Evolutionary conservation across 2,329 filamentous ascomycete species (phyloP), one percentile per base, ranked within the genome.

Genomic region (Xylariomycetidae sp.): DNA sequence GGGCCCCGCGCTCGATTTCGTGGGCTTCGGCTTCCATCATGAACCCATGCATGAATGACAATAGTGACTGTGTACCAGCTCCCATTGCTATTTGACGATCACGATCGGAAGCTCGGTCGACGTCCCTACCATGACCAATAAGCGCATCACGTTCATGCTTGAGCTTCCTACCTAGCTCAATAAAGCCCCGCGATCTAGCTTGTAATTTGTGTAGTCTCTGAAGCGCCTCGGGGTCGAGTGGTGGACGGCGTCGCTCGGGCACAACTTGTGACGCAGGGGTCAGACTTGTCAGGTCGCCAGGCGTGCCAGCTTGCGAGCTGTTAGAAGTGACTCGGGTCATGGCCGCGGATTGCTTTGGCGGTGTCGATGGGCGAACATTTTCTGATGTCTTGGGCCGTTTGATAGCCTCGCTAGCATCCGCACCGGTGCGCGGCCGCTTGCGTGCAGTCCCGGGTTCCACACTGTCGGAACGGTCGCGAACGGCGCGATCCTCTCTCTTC

Each of bases 141-240:
- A 73, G 62, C 12, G 57, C 64, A 41, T 79, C 74, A 16, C 72
- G 69, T 10, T 66, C 59, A 40, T 76, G 73, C 58, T 79, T 79
- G 13, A 78, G 58, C 33, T 63, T 67, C 19, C 61, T 67, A 3
- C 69, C 74, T 6, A 75, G 46, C 3, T 41, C 50, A 17, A 53
- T 55, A 44, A 66, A 67, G 19, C 49, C 55, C 10, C 46, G 41
- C 15, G 66, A 60, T 26, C 58, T 63, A 2, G 64, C 56, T 6
- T 54, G 53, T 16, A 65, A 47, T 46, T 48, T 37, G 40, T 48
- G 48, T 9, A 53, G 38, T 33, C 46, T 53, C 41, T 48, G 48
- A 6, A 56, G 27, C 27, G 45, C 53, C 23, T 56, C 51, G n/a
- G 43, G 46, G 15, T 57, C 50, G 4, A 48, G 40, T 14, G 48